A percentile compares a stretch with the other conserved stretches of the same genome.
These are phyloP conservation scores for Didymella glomerata DNA, from an alignment of 2,329 filamentous ascomycete genomes.

Conservation along the genomic window DNA sequence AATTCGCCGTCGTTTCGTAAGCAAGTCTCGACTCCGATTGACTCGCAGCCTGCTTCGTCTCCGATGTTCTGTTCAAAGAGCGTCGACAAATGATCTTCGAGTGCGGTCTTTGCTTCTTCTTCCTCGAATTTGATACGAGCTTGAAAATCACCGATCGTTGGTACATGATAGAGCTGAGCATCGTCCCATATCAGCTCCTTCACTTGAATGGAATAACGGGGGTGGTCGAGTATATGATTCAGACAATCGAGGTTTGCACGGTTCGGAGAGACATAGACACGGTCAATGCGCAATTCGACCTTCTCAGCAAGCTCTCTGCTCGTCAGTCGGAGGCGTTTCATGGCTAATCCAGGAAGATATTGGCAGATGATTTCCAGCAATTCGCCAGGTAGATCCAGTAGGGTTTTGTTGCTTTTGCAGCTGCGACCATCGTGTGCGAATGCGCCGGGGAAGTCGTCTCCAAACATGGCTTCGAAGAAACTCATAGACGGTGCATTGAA, in stretches of 20 bases:
- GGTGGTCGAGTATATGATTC: constrained; percentile 50
- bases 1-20: constrained; percentile 5
- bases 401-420: constrained; percentile 27
- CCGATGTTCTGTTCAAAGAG: not conserved
- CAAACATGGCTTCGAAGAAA: constrained; percentile 37
- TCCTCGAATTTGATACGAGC: not conserved
- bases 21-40: constrained; percentile 7
- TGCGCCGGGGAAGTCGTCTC: constrained; percentile 37
- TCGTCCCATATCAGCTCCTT: constrained; percentile 56
- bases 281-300: constrained; percentile 42
- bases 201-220: constrained; percentile 42
- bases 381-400: constrained; percentile 34
- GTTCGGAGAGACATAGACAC: constrained; percentile 55
- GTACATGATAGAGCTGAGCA: constrained; percentile 36
- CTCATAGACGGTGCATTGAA: constrained; percentile 37
- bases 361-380: constrained; percentile 29
- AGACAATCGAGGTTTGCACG: constrained; percentile 52
- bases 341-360: constrained; percentile 28
- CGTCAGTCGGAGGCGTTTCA: constrained; percentile 35
- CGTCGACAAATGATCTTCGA: constrained; percentile 9
- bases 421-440: constrained; percentile 22
- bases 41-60: constrained; percentile 7
- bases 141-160: constrained; percentile 23
- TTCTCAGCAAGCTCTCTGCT: constrained; percentile 26
- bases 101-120: not conserved